Evolutionary conservation across 345 rosid species (phyloP).

Genomic region (Eutrema yunnanense): DNA sequence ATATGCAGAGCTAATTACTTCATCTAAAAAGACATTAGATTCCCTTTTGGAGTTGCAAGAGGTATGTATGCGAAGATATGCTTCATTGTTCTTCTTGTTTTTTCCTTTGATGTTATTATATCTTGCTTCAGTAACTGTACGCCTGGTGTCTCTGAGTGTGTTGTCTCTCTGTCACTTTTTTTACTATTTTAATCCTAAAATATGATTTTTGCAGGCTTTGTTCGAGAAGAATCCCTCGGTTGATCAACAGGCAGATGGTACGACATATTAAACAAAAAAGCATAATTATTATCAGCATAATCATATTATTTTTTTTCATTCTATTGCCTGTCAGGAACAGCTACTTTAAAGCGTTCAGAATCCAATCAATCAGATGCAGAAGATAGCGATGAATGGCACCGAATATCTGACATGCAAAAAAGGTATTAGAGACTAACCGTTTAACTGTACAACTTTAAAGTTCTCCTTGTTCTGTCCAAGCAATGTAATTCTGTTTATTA

Average conservation of each 20-base stretch:
- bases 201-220: conserved; percentile 51
- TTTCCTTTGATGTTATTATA: neutral
- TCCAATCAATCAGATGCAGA: conserved; percentile 34
- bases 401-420: conserved; percentile 51
- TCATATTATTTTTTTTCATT: neutral
- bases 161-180: neutral
- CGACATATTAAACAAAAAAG: neutral
- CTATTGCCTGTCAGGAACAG: conserved; percentile 3
- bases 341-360: conserved; percentile 29
- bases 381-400: conserved; percentile 60
- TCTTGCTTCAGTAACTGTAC: neutral
- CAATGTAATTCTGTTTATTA: neutral
- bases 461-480: neutral
- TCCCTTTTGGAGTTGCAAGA: conserved; percentile 69
- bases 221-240: conserved; percentile 67
- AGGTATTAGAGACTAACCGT: conserved; percentile 38
- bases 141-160: neutral
- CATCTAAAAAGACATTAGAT: conserved; percentile 68
- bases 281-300: neutral
- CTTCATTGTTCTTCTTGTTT: neutral
- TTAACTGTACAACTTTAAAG: neutral
- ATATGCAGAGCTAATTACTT: conserved; percentile 52
- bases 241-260: conserved; percentile 60
- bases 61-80: conserved; percentile 37
- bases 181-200: neutral